phyloP scores from a whole-genome alignment of 148 eudicot genomes.

The Linanthus parryae region DNA sequence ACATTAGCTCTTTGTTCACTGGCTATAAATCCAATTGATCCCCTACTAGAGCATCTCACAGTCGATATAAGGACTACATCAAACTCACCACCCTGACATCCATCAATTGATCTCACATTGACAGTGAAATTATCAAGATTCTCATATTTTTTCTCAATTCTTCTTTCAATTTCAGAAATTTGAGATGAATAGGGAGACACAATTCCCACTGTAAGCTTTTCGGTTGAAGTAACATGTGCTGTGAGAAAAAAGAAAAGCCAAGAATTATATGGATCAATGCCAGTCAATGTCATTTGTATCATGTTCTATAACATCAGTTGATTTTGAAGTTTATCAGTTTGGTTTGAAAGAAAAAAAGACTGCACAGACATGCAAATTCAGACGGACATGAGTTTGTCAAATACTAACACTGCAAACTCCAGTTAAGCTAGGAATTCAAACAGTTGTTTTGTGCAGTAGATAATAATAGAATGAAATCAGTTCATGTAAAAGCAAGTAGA shows the following conservation, averaged over 20 bases:
- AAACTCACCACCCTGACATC: conserved; percentile 50
- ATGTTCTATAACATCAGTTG: too few relatives aligned
- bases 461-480: too few relatives aligned
- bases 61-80: conserved; percentile 60
- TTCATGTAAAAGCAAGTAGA: too few relatives aligned
- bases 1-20: conserved; percentile 29
- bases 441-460: too few relatives aligned
- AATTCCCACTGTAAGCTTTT: conserved; percentile 34
- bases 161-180: conserved; percentile 34
- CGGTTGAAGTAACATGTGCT: conserved; percentile 27
- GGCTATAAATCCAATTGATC: conserved; percentile 28
- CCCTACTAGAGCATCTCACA: conserved; percentile 26
- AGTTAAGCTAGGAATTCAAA: too few relatives aligned
- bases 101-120: conserved; percentile 41
- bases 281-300: too few relatives aligned
- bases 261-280: too few relatives aligned
- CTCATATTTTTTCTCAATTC: conserved; percentile 25
- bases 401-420: too few relatives aligned
- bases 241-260: conserved; percentile 6
- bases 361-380: too few relatives aligned
- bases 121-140: conserved; percentile 18
- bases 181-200: conserved; percentile 54
- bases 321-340: too few relatives aligned
- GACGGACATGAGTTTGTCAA: too few relatives aligned
- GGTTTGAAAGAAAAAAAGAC: too few relatives aligned